Conservation (phyloP, 176 grass and related monocot genomes). For the Poa annua region DNA sequence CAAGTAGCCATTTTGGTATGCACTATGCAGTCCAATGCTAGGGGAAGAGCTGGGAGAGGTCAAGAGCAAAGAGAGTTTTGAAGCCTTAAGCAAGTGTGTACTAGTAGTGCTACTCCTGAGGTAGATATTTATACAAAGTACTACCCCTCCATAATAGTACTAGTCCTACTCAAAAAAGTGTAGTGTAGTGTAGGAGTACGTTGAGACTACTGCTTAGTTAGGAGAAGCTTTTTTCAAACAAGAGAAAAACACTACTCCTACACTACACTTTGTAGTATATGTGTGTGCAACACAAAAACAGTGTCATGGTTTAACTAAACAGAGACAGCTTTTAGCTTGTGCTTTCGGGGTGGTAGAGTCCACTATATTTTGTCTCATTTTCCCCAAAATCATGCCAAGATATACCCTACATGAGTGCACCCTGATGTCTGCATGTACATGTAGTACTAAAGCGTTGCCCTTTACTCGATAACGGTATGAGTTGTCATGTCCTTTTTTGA, state of each 20-base stretch:
- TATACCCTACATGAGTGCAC: constrained; percentile 38
- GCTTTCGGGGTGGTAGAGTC: constrained; percentile 52
- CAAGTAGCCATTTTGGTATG: constrained; percentile 44
- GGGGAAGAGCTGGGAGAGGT: constrained; percentile 33
- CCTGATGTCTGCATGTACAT: constrained; percentile 44
- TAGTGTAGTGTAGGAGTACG: too few species aligned
- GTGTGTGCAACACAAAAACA: constrained; percentile 32
- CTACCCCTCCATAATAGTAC: constrained; percentile 5
- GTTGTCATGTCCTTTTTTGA: constrained; percentile 55
- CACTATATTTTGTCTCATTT: constrained; percentile 70
- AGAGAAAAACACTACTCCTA: not conserved
- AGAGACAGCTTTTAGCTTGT: constrained; percentile 46
- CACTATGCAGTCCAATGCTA: constrained; percentile 40
- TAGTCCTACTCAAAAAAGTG: too few species aligned
- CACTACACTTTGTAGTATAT: constrained; percentile 17
- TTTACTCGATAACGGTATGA: constrained; percentile 54
- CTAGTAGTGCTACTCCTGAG: not conserved
- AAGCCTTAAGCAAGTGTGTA: constrained; percentile 46
- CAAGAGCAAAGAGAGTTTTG: constrained; percentile 46
- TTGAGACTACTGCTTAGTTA: not conserved
- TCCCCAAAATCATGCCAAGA: constrained; percentile 40
- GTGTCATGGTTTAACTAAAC: constrained; percentile 50
- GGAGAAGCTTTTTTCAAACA: constrained; percentile 37
- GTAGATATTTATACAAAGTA: constrained; percentile 60
- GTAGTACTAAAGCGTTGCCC: constrained; percentile 43